phyloP scores from a whole-genome alignment of 331 rosid genomes.

The Prunus yedoensis region DNA sequence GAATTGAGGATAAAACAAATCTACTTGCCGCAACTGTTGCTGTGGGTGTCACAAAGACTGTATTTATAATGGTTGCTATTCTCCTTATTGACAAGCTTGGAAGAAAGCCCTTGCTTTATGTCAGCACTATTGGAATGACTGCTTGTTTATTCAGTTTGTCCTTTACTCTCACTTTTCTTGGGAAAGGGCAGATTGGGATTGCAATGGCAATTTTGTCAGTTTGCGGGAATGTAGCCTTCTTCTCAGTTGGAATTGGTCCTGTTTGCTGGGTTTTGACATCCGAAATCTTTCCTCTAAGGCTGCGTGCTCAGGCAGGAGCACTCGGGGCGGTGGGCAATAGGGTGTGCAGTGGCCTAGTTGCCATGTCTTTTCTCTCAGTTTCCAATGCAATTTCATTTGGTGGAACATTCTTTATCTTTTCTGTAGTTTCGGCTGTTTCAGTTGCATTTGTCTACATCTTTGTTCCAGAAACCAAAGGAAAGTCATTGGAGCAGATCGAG shows the following conservation, averaged over 20 bases:
- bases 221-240: slow-evolving; percentile 87
- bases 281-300: slow-evolving; percentile 73
- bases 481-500: slow-evolving; percentile 83
- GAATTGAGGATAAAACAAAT: slow-evolving; percentile 54
- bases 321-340: slow-evolving; percentile 70
- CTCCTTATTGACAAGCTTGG: slow-evolving; percentile 70
- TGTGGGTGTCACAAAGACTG: slow-evolving; percentile 76
- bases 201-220: slow-evolving; percentile 55
- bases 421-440: slow-evolving; percentile 60
- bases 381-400: slow-evolving; percentile 51
- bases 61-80: slow-evolving; percentile 69
- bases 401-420: slow-evolving; percentile 73
- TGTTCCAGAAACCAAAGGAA: slow-evolving; percentile 89
- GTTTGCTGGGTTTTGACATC: slow-evolving; percentile 87
- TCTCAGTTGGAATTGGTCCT: slow-evolving; percentile 82
- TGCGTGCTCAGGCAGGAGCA: slow-evolving; percentile 72
- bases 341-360: slow-evolving; percentile 66
- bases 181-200: slow-evolving; percentile 47
- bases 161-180: slow-evolving; percentile 44
- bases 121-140: slow-evolving; percentile 89
- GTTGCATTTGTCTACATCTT: slow-evolving; percentile 50
- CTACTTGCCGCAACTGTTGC: slow-evolving; percentile 86
- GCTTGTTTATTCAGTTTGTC: slow-evolving; percentile 62
- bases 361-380: slow-evolving; percentile 79
- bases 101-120: slow-evolving; percentile 71